Conservation (phyloP, 2,329 filamentous ascomycete genomes). For the Fusarium cyanostomum region DNA sequence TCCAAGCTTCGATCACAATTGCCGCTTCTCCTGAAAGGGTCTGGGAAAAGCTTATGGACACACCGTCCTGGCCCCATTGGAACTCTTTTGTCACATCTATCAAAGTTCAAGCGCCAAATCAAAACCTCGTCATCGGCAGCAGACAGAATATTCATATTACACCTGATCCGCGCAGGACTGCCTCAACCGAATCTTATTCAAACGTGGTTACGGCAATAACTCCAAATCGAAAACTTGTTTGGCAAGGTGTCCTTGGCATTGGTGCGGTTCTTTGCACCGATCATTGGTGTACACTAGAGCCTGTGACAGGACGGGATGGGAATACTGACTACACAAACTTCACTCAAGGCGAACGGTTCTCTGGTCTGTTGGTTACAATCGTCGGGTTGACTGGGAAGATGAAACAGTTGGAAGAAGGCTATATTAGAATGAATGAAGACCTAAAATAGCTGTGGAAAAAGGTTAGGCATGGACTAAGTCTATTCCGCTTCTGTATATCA, state of each 20-base stretch:
- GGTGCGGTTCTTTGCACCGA: background rate
- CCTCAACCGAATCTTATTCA: background rate
- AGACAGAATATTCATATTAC: slow-evolving; percentile 5
- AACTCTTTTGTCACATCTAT: slow-evolving; percentile 17
- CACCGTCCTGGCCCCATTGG: slow-evolving; percentile 4
- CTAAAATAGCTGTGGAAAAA: background rate
- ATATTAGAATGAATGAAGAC: slow-evolving; percentile 4
- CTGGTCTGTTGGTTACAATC: background rate
- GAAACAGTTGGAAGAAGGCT: background rate
- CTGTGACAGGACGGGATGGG: fast-evolving
- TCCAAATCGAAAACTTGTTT: background rate
- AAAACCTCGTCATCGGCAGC: background rate
- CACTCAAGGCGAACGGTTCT: slow-evolving; percentile 1
- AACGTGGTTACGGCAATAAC: background rate
- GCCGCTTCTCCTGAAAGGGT: background rate
- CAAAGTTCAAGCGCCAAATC: background rate
- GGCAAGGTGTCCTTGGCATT: background rate
- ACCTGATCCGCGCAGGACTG: background rate
- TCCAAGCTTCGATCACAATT: slow-evolving; percentile 12
- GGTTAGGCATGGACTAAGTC: too few relatives aligned
- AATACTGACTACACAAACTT: background rate
- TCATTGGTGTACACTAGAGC: slow-evolving; percentile 7
- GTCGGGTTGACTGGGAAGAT: background rate
- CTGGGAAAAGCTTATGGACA: background rate
- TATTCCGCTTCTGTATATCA: too few relatives aligned